Base-by-base conservation (phyloP, 140 eudicot species). In the Oenanthe javanica region DNA sequence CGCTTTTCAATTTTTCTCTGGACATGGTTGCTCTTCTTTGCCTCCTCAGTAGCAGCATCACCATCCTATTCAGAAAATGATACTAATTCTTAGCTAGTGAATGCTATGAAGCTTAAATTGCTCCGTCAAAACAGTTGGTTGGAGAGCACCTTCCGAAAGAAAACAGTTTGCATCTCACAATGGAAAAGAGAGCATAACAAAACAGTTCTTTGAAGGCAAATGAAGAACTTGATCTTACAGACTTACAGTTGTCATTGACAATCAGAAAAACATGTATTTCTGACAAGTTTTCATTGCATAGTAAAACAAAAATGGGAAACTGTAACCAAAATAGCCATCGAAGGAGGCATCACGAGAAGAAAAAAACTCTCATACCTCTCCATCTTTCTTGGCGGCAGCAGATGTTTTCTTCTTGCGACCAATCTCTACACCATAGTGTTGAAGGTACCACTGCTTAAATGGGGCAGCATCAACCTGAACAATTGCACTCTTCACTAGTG, bases 381-480 rank as follows among this genome's bases (percentile, higher is more conserved):
- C 85, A 47, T 87, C 88, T 51, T 85, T 87, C 80, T 87, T 85
- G 15, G 79, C 72, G 25, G 86, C 55, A 77, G 81, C 78, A 82
- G 72, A 15, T 4, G 79, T 21, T 81, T 87, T 85, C 85, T 87
- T 87, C 85, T 85, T 85, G 66, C 91, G 87, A 19, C 91, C 88
- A 31, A 87, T 81, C 23, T 87, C 91, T 31, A 85, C 82, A 13
- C 87, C 89, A 79, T 85, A 87, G 82, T 85, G 91, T 72, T 87
- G 91, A 70, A 83, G 87, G 67, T 85, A 85, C 89, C 89, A 87
- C 48, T 87, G 84, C 80, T 83, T 87, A 48, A 87, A 87, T 4
- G 91, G 89, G 19, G 88, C 87, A 45, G 87, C 91, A 85, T 87
- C 88, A 81, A 87, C 91, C 79, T 81, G 89, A 78, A 85, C 87